Percentiles rank a stretch among this genome's conserved stretches.
Evolutionary conservation across 345 rosid genomes (phyloP).

Genomic region (Carallia pectinifolia): DNA sequence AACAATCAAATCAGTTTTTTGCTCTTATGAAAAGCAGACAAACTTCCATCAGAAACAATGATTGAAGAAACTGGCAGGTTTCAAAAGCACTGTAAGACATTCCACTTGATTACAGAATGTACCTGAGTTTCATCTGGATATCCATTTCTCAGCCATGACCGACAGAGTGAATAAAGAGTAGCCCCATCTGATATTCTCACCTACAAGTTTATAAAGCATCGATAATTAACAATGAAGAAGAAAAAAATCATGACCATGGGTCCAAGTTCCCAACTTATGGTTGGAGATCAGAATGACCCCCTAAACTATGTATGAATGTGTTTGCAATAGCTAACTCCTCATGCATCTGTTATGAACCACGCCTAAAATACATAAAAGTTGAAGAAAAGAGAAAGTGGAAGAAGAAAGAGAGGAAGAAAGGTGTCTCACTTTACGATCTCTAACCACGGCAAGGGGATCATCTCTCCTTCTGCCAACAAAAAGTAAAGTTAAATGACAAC

Average conservation of each 20-base stretch:
- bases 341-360: neutral
- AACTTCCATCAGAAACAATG: neutral
- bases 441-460: conserved; percentile 41
- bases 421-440: conserved; percentile 66
- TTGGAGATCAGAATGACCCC: neutral
- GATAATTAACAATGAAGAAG: neutral
- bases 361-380: neutral
- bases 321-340: neutral
- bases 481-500: conserved; percentile 7
- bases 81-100: neutral
- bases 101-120: conserved; percentile 13
- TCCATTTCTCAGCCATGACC: conserved; percentile 94
- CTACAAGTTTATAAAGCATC: conserved; percentile 26
- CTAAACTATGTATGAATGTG: neutral
- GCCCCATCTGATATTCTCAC: conserved; percentile 66
- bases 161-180: conserved; percentile 80
- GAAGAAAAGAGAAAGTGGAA: neutral
- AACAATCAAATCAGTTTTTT: neutral
- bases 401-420: conserved; percentile 1
- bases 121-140: conserved; percentile 70
- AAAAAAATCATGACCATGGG: neutral
- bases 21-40: neutral
- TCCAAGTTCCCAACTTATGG: neutral
- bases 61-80: too few species aligned
- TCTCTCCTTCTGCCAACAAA: conserved; percentile 50